phyloP scores from a whole-genome alignment of 768 basidiomycete genomes.

The Suillus ampliporus region DNA sequence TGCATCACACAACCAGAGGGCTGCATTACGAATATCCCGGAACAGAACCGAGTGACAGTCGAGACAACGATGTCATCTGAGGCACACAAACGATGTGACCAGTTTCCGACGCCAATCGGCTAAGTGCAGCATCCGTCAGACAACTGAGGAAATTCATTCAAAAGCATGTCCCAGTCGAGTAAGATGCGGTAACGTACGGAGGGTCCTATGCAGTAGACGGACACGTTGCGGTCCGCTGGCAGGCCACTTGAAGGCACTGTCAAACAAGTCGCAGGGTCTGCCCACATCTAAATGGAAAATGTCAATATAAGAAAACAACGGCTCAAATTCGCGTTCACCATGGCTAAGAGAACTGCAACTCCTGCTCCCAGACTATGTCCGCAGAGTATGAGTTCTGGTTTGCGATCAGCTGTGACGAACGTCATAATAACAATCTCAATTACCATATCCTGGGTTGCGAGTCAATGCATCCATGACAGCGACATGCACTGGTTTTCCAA shows the following conservation, averaged over 20 bases:
- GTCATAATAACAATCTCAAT: not conserved
- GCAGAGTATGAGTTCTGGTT: conserved; percentile 70
- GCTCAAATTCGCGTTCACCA: conserved; percentile 50
- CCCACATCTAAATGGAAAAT: conserved; percentile 71
- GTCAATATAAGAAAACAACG: not conserved
- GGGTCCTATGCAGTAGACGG: conserved; percentile 83
- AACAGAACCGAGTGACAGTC: conserved; percentile 80
- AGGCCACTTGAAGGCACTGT: conserved; percentile 72
- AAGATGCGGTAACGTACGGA: conserved; percentile 55
- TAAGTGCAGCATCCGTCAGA: conserved; percentile 63
- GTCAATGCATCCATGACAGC: conserved; percentile 74
- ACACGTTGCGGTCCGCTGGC: conserved; percentile 66
- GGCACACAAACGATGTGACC: conserved; percentile 79
- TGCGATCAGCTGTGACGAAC: conserved; percentile 3
- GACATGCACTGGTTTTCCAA: conserved; percentile 76
- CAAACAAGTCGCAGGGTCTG: conserved; percentile 77
- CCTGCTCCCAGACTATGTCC: conserved; percentile 89
- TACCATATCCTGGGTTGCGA: conserved; percentile 75
- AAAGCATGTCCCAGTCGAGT: not conserved
- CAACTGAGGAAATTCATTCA: conserved; percentile 49
- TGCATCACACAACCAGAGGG: conserved; percentile 81
- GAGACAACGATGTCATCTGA: conserved; percentile 82
- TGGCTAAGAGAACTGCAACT: conserved; percentile 73
- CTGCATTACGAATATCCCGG: conserved; percentile 74
- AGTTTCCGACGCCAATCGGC: conserved; percentile 63